phyloP scores from a whole-genome alignment of 2,329 filamentous ascomycete genomes.

The Epichloe bromicola region DNA sequence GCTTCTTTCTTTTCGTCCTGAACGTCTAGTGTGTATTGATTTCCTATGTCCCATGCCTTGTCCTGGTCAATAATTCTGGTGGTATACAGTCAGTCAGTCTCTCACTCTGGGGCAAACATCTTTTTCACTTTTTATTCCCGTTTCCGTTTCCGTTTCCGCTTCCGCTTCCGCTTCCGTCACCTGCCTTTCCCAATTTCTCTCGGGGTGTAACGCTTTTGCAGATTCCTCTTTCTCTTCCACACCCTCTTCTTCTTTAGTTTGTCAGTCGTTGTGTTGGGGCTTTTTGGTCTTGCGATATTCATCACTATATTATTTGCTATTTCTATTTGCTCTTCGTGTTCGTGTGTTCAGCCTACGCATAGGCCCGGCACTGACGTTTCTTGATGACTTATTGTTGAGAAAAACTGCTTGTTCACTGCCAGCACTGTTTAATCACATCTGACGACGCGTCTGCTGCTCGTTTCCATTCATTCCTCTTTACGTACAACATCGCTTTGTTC shows the following conservation, averaged over 20 bases:
- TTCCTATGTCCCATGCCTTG: background rate
- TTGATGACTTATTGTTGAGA: background rate
- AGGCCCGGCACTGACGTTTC: background rate
- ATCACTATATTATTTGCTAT: background rate
- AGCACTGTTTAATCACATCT: background rate
- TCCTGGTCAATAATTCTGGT: background rate
- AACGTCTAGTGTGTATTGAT: background rate
- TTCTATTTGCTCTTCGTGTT: background rate
- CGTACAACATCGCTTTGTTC: background rate
- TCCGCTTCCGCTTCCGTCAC: background rate
- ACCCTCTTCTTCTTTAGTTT: constrained; percentile 1
- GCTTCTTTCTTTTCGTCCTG: background rate
- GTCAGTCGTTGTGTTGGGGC: background rate
- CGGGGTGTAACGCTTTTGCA: background rate
- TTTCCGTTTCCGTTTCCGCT: background rate
- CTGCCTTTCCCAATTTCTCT: background rate
- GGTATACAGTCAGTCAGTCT: background rate
- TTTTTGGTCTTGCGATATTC: background rate
- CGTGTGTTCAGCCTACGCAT: background rate
- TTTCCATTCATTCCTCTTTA: background rate
- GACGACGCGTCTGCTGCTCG: background rate
- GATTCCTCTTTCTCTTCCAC: background rate
- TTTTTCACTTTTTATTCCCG: background rate
- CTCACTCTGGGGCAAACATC: background rate
- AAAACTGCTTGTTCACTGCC: background rate